Percentiles rank a stretch among this genome's conserved stretches.
Conservation (phyloP, 2,329 filamentous ascomycete genomes). For the Beauveria bassiana region DNA sequence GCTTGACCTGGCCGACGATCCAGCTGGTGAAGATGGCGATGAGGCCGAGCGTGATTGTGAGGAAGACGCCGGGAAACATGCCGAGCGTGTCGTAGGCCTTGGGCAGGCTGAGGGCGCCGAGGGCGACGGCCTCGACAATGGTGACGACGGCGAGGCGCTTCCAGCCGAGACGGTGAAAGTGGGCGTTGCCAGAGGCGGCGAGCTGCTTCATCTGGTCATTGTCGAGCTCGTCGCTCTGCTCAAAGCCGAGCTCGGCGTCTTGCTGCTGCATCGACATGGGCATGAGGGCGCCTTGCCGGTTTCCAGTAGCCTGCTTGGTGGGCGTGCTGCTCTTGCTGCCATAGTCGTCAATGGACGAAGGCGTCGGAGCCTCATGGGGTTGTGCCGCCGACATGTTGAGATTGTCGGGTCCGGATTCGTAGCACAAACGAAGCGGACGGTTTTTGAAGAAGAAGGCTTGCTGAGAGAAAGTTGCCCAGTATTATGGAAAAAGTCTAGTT, state of each 20-base stretch:
- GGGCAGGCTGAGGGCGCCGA: conserved; percentile 40
- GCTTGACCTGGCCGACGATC: conserved; percentile 23
- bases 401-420: neutral
- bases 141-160: conserved; percentile 42
- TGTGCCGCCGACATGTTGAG: neutral
- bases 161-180: conserved; percentile 42
- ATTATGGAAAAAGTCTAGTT: neutral
- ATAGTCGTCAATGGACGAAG: neutral
- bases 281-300: neutral
- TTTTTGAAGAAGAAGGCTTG: neutral
- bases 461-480: neutral
- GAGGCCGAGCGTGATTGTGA: conserved; percentile 13
- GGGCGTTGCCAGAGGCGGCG: conserved; percentile 30
- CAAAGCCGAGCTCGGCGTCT: conserved; percentile 26
- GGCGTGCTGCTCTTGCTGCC: neutral
- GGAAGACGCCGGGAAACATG: conserved; percentile 25
- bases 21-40: conserved; percentile 15
- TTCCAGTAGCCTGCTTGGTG: neutral
- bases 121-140: conserved; percentile 43
- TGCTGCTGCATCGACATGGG: neutral
- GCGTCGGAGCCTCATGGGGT: neutral
- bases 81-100: conserved; percentile 32
- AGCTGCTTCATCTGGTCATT: conserved; percentile 27
- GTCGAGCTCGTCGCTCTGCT: conserved; percentile 20
- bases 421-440: neutral